A percentile compares a stretch with the other conserved stretches of the same genome.
Conservation (phyloP, 352 stramenopile species). For the Phytophthora aleatoria region DNA sequence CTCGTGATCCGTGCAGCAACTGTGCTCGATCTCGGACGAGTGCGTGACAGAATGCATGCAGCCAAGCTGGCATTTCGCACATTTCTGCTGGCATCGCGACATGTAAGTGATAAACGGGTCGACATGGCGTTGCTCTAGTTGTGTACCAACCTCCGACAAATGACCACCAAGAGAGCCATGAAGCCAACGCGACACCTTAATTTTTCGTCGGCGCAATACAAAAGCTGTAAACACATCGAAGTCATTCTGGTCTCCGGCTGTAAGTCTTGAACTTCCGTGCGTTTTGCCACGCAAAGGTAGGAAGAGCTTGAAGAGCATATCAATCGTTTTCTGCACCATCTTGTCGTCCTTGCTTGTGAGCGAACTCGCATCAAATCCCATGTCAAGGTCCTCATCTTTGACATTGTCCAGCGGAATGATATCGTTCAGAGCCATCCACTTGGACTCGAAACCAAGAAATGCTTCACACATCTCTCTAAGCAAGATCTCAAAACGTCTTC, state of each 20-base stretch:
- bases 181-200: slow-evolving; percentile 29
- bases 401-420: slow-evolving; percentile 32
- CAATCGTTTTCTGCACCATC: slow-evolving; percentile 9
- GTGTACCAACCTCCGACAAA: slow-evolving; percentile 19
- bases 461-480: slow-evolving; percentile 36
- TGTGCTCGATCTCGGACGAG: slow-evolving; percentile 31
- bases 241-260: slow-evolving; percentile 11
- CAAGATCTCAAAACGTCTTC: slow-evolving; percentile 25
- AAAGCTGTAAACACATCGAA: slow-evolving; percentile 38
- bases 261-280: slow-evolving; percentile 7
- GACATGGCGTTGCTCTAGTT: slow-evolving; percentile 17
- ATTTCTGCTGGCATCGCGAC: slow-evolving; percentile 51
- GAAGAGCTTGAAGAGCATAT: slow-evolving; percentile 5
- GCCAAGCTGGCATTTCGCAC: slow-evolving; percentile 48
- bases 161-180: slow-evolving; percentile 11
- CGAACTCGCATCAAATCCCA: slow-evolving; percentile 34
- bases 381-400: slow-evolving; percentile 44
- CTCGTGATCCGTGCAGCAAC: slow-evolving; percentile 50
- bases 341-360: background rate
- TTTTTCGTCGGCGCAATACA: slow-evolving; percentile 32
- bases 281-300: slow-evolving; percentile 6
- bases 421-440: slow-evolving; percentile 34
- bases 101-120: slow-evolving; percentile 29
- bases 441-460: slow-evolving; percentile 27
- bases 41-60: slow-evolving; percentile 57